Evolutionary conservation across 139 green algal species (phyloP), one percentile per base, ranked within the genome.

Genomic region (Micromonas pusilla): DNA sequence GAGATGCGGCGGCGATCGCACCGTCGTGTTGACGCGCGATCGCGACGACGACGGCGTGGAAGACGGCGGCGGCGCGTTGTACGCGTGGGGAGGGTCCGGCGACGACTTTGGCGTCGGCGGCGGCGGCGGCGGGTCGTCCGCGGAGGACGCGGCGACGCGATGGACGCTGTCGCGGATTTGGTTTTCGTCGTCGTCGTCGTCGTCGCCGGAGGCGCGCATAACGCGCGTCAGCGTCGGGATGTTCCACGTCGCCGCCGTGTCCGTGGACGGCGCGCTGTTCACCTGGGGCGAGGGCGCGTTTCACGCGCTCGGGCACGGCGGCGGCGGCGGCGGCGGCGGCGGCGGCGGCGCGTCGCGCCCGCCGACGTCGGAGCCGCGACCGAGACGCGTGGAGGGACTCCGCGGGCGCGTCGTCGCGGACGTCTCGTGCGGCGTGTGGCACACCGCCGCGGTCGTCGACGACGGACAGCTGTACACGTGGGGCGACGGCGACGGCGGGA

Each of bases 241-340:
- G 4, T 97, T 87, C 81, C 94, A 98, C 82, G 87, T 80, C 3
- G 91, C 91, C 0, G 83, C 93, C 28, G 85, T 88, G 3, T 57
- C 79, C 21, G 82, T 83, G 1, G 89, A 32, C 34, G 81, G 93
- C 6, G 26, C 64, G 23, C 87, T 97, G 26, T 97, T 91, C 86
- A 96, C 91, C 0, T 98, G 95, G 92, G 94, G 94, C 25, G 91
- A 96, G 70, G 93, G 93, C n/a, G 81, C 91, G 62, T 91, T 90
- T 73, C 92, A 92, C 4, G 91, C 90, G 78, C 88, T 97, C 32
- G 94, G 93, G 0, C 92, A 97, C 68, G 72, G 52, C 34, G 68
- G 52, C 23, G 26, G 16, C n/a, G n/a, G n/a, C n/a, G n/a, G n/a
- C n/a, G n/a, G n/a, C n/a, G n/a, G n/a, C n/a, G n/a, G n/a, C n/a